Percentiles rank a stretch among this genome's conserved stretches.
These are phyloP conservation scores for Yamadazyma oceani DNA, from an alignment of 1,139 yeast species.

Conservation along the genomic window DNA sequence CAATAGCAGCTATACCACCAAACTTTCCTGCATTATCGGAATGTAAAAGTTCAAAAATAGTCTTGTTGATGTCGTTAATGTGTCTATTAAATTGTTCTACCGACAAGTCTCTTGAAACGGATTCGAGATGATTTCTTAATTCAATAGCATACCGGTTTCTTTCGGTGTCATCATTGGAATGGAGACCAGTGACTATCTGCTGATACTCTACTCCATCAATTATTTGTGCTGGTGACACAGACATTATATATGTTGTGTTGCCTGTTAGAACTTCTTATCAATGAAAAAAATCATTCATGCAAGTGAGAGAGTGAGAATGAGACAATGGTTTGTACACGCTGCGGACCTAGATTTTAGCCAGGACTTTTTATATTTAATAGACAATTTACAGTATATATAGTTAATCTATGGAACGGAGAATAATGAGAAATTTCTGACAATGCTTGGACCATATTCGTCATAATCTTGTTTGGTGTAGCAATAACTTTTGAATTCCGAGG, in stretches of 20 bases:
- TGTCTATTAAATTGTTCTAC: slow-evolving; percentile 78
- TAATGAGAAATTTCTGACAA: slow-evolving; percentile 93
- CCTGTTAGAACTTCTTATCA: not conserved
- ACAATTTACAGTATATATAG: not conserved
- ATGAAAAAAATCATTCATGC: not conserved
- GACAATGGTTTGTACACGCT: not conserved
- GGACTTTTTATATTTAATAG: slow-evolving; percentile 1
- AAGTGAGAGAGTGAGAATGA: not conserved
- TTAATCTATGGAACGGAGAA: slow-evolving; percentile 74
- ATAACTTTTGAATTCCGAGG: slow-evolving; percentile 92
- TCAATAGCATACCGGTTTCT: slow-evolving; percentile 63
- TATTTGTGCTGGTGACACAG: slow-evolving; percentile 35
- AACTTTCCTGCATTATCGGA: slow-evolving; percentile 69
- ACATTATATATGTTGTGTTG: slow-evolving; percentile 1
- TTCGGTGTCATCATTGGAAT: slow-evolving; percentile 51
- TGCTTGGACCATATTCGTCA: slow-evolving; percentile 96
- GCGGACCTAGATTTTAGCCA: no score
- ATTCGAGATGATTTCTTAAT: slow-evolving; percentile 62
- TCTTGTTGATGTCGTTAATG: slow-evolving; percentile 83
- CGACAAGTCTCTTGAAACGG: slow-evolving; percentile 72
- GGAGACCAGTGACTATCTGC: slow-evolving; percentile 54
- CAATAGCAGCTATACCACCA: slow-evolving; percentile 91
- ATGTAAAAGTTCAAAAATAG: slow-evolving; percentile 81
- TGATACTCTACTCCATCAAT: slow-evolving; percentile 53
- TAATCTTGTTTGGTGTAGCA: slow-evolving; percentile 97